Conservation (phyloP, 2,329 filamentous ascomycete species). For the Camillea tinctor region DNA sequence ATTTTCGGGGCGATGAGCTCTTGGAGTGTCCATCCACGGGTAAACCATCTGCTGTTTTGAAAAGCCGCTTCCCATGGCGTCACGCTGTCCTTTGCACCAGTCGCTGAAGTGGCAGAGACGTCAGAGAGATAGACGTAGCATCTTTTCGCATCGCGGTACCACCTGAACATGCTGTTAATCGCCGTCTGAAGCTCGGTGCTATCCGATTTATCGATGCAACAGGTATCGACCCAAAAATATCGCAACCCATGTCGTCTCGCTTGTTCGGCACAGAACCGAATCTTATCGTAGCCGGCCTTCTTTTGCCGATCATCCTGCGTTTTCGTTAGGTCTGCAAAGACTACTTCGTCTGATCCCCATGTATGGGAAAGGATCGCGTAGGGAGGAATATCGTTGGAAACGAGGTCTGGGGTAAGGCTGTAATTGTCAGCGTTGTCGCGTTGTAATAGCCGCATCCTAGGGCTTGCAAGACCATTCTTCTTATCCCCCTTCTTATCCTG, state of each 20-base stretch:
- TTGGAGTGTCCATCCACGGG: slow-evolving; percentile 8
- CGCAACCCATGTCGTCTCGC: neutral
- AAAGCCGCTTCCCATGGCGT: neutral
- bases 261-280: neutral
- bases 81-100: no score
- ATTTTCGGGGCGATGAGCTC: slow-evolving; percentile 5
- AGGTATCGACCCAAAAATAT: slow-evolving; percentile 7
- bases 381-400: no score
- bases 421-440: no score
- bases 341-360: slow-evolving; percentile 4
- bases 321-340: slow-evolving; percentile 1
- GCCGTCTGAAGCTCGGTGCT: slow-evolving; percentile 1
- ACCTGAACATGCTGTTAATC: slow-evolving; percentile 6
- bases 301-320: neutral
- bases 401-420: no score
- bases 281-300: neutral
- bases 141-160: slow-evolving; percentile 1
- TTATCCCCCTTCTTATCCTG: no score
- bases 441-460: no score
- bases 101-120: no score
- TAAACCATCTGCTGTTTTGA: slow-evolving; percentile 5
- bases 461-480: no score
- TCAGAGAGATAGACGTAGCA: slow-evolving; percentile 2
- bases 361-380: neutral
- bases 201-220: slow-evolving; percentile 7